Conservation (phyloP, 139 green algal genomes). For the Chlamydomonas incerta region DNA sequence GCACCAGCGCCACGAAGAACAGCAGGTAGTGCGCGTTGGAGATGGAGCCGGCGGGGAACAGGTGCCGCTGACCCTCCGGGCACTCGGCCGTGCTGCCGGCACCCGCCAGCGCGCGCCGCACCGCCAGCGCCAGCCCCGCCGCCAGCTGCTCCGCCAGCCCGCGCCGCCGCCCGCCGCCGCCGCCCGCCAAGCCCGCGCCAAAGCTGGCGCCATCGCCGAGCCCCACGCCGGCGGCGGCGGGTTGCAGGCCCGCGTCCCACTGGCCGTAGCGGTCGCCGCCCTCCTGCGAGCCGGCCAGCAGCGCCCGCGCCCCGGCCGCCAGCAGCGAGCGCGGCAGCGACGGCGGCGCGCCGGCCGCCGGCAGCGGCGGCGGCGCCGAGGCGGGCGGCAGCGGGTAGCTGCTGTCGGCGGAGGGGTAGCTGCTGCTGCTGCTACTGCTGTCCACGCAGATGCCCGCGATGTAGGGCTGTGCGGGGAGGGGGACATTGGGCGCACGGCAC, state of each 20-base stretch:
- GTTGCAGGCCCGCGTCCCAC: too few relatives aligned
- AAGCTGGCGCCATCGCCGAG: too few relatives aligned
- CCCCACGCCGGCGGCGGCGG: too few relatives aligned
- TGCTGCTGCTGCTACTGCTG: neutral
- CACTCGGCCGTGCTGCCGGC: neutral
- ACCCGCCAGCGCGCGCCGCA: neutral
- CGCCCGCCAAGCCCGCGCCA: too few relatives aligned
- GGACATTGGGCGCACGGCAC: too few relatives aligned
- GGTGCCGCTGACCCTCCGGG: slow-evolving; percentile 19
- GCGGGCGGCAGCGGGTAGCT: neutral
- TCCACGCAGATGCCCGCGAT: slow-evolving; percentile 26
- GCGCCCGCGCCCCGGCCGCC: neutral
- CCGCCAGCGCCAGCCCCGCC: neutral
- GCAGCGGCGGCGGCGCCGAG: neutral
- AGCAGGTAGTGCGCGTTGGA: slow-evolving; percentile 30
- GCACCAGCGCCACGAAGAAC: slow-evolving; percentile 35
- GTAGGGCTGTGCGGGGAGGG: neutral
- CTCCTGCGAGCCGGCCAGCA: too few relatives aligned
- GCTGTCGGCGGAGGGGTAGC: too few relatives aligned
- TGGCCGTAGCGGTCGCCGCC: too few relatives aligned
- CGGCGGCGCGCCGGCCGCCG: neutral
- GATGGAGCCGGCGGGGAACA: slow-evolving; percentile 19
- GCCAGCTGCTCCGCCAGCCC: neutral
- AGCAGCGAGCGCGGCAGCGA: neutral
- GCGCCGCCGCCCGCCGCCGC: too few relatives aligned